Evolutionary conservation across 1,284 basidiomycete genomes (phyloP), one percentile per base, ranked within the genome.

Genomic region (Inonotus obliquus): DNA sequence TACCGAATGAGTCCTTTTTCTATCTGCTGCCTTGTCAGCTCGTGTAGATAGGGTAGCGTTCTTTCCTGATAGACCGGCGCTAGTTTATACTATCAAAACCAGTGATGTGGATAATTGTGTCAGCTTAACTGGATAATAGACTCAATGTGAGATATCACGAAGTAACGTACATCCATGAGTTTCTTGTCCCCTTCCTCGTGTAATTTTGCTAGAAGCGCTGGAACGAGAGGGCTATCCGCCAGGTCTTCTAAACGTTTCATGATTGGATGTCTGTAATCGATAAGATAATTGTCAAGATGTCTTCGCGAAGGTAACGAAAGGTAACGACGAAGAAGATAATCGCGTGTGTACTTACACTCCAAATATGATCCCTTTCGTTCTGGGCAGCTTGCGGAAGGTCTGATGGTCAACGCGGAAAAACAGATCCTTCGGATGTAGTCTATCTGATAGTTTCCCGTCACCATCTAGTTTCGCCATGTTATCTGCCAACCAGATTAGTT

Each of bases 341-440:
- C 11, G 37, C 25, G 17, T 29, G 35, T 37, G 27, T 1, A 63
- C 72, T 41, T 54, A 73, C 72, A 78, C 75, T 45, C 76, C 76
- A 60, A 77, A 77, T 25, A 75, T 73, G 59, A 77, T 76, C 6
- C 68, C 74, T 39, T 69, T 69, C 19, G 73, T 70, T 23, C 70
- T 66, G 1, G 76, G 76, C 3, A 78, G 71, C 69, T 78, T 78
- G 66, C 75, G 72, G 67, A 78, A 78, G 4, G 76, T 77, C 68
- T 78, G 73, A 61, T 74, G 73, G 59, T 74, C 73, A 52, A 75
- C 70, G 19, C 73, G 70, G 44, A 75, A 72, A 61, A 69, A 73
- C 7, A 76, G 66, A 57, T 74, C 72, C 53, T 72, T 70, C 11
- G 71, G 68, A 23, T 72, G 71, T 23, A 69, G 61, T 41, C 67